These are phyloP conservation scores for Candida sp. DNA, from an alignment of 1,139 yeast genomes.

Conservation along the genomic window DNA sequence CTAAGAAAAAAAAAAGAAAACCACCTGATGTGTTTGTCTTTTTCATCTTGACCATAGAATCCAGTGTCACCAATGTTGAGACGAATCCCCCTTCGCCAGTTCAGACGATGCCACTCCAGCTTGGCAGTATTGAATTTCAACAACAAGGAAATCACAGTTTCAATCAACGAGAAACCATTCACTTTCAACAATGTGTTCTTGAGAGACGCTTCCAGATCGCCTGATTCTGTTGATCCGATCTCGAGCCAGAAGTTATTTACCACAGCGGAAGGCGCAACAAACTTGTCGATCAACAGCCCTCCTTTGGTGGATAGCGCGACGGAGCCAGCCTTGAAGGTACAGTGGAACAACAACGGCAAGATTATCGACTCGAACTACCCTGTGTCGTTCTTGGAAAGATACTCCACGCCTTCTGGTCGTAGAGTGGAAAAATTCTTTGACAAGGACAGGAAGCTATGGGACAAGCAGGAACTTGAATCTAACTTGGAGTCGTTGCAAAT, in stretches of 20 bases:
- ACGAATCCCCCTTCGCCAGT: constrained; percentile 13
- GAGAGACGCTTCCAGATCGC: constrained; percentile 64
- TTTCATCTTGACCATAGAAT: background rate
- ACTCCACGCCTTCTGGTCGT: constrained; percentile 39
- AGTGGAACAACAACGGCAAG: constrained; percentile 57
- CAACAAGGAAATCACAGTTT: constrained; percentile 13
- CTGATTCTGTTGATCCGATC: constrained; percentile 54
- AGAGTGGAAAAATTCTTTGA: constrained; percentile 36
- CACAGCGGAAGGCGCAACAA: constrained; percentile 50
- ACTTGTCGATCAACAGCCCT: constrained; percentile 24
- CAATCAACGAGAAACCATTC: constrained; percentile 26
- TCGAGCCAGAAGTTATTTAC: constrained; percentile 72
- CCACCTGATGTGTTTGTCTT: background rate
- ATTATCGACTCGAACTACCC: constrained; percentile 45
- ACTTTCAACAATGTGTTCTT: constrained; percentile 60
- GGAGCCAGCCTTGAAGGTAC: constrained; percentile 42
- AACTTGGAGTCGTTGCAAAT: constrained; percentile 26
- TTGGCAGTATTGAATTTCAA: constrained; percentile 8
- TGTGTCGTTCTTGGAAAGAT: constrained; percentile 48
- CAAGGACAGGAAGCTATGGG: constrained; percentile 47
- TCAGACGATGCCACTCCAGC: constrained; percentile 4
- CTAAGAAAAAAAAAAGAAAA: constrained; percentile 17
- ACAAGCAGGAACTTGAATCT: constrained; percentile 19
- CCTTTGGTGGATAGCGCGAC: constrained; percentile 29
- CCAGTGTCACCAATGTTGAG: constrained; percentile 31